Base-by-base conservation (phyloP, 805 yeast species). In the Jamesozyma piceae region DNA sequence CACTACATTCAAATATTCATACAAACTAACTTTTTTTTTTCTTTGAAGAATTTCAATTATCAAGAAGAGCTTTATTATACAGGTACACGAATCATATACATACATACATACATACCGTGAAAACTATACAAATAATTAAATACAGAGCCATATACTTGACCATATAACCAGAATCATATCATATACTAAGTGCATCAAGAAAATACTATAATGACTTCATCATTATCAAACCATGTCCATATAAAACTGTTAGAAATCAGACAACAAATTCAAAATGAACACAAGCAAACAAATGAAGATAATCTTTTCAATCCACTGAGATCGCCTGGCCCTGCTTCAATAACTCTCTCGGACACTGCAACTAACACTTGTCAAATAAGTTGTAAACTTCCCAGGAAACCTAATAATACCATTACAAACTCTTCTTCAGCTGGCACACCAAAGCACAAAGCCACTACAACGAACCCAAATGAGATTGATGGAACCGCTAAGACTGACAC, bases 281-380 rank as follows among this genome's bases (percentile, higher is more conserved):
- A 43, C 15, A 41, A 33, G 21, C 43, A 44, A 31, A 30, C 36
- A 6, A 31, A 30, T 24, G 36, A 39, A 18, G 47, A 43, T 21
- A 46, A 38, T 39, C 24, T 50, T 11, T 45, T 50, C 26, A 54
- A 47, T 32, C 56, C 60, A 3, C 42, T 62, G 14, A 53, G 64
- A 5, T 64, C 69, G 1, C 76, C 77, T 1, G 74, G 77, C 1
- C 74, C 76, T 3, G 75, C 75, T 0, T 67, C 66, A 20, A 71
- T 72, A 10, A 67, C 62, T 0, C 50, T 65, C 1, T 50, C 60
- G 6, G 60, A 57, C 5, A 44, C 54, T 13, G 34, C 30, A 15
- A 18, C n/a, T 18, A 27, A 31, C 18, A 18, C 34, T n/a, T 31
- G n/a, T 17, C 15, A 31, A 4, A 10, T 31, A 5, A 31, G 34